These are phyloP conservation scores for Triticum aestivum DNA, from an alignment of 176 grass and related monocot genomes.

Conservation along the genomic window DNA sequence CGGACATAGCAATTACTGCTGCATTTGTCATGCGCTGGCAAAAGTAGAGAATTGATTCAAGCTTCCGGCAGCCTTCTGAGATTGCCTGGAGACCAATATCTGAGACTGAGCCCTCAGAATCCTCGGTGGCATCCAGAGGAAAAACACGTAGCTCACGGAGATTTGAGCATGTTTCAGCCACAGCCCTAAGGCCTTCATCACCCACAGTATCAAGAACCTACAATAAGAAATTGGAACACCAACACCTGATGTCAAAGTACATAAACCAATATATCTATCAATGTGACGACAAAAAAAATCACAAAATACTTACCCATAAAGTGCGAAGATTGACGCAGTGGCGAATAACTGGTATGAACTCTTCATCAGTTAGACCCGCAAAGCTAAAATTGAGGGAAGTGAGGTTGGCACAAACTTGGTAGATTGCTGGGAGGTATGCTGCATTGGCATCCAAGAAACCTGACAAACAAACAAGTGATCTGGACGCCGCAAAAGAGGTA, in stretches of 20 bases:
- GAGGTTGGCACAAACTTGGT: slow-evolving; percentile 68
- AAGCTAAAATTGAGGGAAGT: slow-evolving; percentile 90
- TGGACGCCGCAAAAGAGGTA: slow-evolving; percentile 54
- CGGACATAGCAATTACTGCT: slow-evolving; percentile 62
- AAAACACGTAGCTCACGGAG: slow-evolving; percentile 79
- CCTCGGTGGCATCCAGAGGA: slow-evolving; percentile 62
- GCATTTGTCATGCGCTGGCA: slow-evolving; percentile 86
- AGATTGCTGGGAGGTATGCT: slow-evolving; percentile 61
- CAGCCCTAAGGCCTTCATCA: slow-evolving; percentile 74
- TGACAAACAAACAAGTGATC: slow-evolving; percentile 71
- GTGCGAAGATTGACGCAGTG: slow-evolving; percentile 60
- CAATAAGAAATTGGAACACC: slow-evolving; percentile 28
- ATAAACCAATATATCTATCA: not conserved
- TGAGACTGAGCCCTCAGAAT: slow-evolving; percentile 69
- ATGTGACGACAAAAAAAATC: not conserved
- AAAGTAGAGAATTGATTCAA: slow-evolving; percentile 81
- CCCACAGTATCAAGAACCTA: slow-evolving; percentile 84
- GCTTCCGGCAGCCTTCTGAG: slow-evolving; percentile 74
- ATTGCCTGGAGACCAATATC: slow-evolving; percentile 68
- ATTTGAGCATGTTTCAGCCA: slow-evolving; percentile 64
- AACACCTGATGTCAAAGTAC: not conserved
- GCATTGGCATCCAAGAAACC: slow-evolving; percentile 69
- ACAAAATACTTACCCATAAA: slow-evolving; percentile 62
- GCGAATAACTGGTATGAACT: slow-evolving; percentile 59
- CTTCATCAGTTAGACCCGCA: slow-evolving; percentile 50